Conservation (phyloP, 148 eudicot species). For the Polygonum maritimum region DNA sequence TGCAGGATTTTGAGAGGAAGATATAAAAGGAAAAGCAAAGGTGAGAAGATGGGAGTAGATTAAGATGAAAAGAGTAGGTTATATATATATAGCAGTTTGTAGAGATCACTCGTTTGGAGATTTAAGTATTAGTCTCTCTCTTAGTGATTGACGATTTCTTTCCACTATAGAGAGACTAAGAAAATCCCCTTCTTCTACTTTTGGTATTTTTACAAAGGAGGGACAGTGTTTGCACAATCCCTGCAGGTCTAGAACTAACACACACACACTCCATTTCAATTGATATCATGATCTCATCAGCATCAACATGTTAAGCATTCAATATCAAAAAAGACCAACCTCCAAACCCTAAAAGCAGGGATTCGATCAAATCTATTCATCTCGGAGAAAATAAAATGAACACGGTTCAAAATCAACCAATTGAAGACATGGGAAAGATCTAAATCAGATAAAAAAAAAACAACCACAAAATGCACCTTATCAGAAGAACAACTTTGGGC, state of each 20-base stretch:
- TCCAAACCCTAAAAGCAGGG: too few species aligned
- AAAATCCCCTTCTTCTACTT: background rate
- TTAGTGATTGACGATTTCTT: background rate
- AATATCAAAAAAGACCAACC: too few species aligned
- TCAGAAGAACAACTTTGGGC: background rate
- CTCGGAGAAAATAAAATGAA: too few species aligned
- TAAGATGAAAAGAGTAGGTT: background rate
- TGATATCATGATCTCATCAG: conserved; percentile 27
- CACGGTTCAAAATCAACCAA: background rate
- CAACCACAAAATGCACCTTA: background rate
- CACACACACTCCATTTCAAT: background rate
- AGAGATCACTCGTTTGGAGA: background rate
- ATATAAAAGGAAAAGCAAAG: background rate
- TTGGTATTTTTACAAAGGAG: background rate
- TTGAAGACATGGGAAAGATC: conserved; percentile 32
- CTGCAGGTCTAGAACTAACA: background rate
- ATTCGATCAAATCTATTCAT: too few species aligned
- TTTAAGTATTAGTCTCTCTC: background rate
- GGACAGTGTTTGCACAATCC: background rate
- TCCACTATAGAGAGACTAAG: background rate
- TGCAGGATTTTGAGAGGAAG: background rate
- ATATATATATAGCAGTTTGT: background rate
- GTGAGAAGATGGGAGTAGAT: background rate
- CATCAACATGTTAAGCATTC: too few species aligned
- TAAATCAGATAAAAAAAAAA: background rate